Conservation (phyloP, 2,329 filamentous ascomycete genomes). For the Zymoseptoria passerinii region DNA sequence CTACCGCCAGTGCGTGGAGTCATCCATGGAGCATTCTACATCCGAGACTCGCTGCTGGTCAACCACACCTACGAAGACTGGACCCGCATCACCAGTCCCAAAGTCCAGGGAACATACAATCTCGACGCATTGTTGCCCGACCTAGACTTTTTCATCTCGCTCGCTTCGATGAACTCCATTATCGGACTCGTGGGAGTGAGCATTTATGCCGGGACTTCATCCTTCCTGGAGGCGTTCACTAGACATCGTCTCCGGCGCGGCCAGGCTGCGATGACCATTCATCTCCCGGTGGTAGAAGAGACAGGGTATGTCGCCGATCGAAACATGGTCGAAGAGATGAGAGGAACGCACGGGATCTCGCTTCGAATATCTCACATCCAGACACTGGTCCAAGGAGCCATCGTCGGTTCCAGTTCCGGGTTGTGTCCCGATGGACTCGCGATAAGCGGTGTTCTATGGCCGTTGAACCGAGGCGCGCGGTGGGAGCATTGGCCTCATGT, state of each 20-base stretch:
- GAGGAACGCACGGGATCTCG: not conserved
- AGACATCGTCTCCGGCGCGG: not conserved
- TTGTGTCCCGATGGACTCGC: not conserved
- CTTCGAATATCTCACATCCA: not conserved
- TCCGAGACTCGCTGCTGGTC: no score
- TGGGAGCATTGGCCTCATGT: not conserved
- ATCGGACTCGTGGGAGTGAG: no score
- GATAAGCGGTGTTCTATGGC: not conserved
- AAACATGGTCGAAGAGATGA: not conserved
- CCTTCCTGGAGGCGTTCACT: not conserved
- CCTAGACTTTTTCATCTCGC: no score
- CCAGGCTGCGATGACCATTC: not conserved
- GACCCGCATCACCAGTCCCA: no score
- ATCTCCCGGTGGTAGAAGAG: not conserved
- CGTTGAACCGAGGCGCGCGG: not conserved
- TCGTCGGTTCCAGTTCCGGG: not conserved
- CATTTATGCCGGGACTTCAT: no score
- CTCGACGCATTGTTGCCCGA: no score
- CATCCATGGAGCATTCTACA: no score
- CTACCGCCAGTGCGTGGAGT: no score
- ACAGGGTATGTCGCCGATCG: not conserved
- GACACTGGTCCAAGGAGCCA: no score
- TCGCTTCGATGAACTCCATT: no score
- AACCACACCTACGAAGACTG: no score
- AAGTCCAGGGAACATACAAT: no score